Evolutionary conservation across 805 yeast species (phyloP).

Genomic region (Saccharomycopsis synnaedendra): DNA sequence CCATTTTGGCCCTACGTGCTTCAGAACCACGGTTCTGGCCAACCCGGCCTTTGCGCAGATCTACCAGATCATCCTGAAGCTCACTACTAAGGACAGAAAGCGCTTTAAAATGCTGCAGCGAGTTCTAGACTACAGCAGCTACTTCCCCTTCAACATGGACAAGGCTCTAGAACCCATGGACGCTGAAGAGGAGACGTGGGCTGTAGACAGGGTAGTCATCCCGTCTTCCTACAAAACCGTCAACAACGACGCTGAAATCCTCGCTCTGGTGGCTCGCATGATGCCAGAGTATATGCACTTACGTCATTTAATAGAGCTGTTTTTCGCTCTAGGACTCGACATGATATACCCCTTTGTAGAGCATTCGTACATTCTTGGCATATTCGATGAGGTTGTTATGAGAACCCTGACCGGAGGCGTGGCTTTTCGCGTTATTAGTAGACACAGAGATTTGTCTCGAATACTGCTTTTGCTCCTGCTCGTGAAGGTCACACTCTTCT

Average conservation of each 20-base stretch:
- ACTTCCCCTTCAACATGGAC: constrained; percentile 15
- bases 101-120: constrained; percentile 7
- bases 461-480: constrained; percentile 11
- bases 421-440: constrained; percentile 8
- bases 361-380: constrained; percentile 1
- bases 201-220: too few species aligned
- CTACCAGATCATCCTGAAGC: constrained; percentile 11
- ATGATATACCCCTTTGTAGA: constrained; percentile 10
- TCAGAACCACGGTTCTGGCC: constrained; percentile 11
- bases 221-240: too few species aligned
- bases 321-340: constrained; percentile 11
- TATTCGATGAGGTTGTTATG: constrained; percentile 10
- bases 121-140: constrained; percentile 1
- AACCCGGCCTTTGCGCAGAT: constrained; percentile 10
- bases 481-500: constrained; percentile 10
- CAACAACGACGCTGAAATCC: background rate
- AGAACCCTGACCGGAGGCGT: constrained; percentile 2
- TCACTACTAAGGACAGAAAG: constrained; percentile 13
- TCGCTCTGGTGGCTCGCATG: too few species aligned
- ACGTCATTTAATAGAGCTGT: background rate
- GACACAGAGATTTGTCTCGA: constrained; percentile 10
- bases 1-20: constrained; percentile 16
- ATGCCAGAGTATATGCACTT: background rate
- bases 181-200: background rate
- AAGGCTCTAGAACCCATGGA: background rate